phyloP scores from a whole-genome alignment of 176 grass and related monocot species.

The Themeda triandra region DNA sequence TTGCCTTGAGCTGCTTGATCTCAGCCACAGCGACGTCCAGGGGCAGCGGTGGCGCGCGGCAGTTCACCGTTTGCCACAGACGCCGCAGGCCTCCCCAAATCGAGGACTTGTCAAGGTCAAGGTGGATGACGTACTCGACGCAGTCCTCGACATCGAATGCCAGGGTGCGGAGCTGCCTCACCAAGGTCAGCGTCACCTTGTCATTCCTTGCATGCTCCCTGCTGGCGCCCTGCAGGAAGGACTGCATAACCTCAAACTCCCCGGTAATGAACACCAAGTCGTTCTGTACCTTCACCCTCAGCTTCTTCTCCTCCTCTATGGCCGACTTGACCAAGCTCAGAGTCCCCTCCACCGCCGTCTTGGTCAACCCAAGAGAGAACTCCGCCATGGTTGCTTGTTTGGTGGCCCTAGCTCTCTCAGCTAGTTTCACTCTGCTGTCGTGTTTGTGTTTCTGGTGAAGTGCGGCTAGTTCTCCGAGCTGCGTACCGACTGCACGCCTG shows the following conservation, averaged over 20 bases:
- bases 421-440: too few relatives aligned
- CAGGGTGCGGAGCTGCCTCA: not conserved
- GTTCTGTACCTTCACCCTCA: not conserved
- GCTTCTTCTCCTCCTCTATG: not conserved
- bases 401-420: too few relatives aligned
- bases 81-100: not conserved
- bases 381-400: too few relatives aligned
- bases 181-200: too few relatives aligned
- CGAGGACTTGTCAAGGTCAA: not conserved
- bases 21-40: too few relatives aligned
- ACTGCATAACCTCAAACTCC: not conserved
- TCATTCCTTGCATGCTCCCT: not conserved
- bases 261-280: conserved; percentile 5
- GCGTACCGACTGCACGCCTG: too few relatives aligned
- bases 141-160: not conserved
- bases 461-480: too few relatives aligned
- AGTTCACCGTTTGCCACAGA: rapidly evolving
- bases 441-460: too few relatives aligned
- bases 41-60: too few relatives aligned
- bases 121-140: not conserved
- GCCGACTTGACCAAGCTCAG: not conserved
- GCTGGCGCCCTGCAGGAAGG: not conserved
- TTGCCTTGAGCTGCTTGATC: too few relatives aligned
- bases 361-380: not conserved
- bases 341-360: not conserved